Base-by-base conservation (phyloP, 768 basidiomycete genomes). In the Leccinum fibrillosum region DNA sequence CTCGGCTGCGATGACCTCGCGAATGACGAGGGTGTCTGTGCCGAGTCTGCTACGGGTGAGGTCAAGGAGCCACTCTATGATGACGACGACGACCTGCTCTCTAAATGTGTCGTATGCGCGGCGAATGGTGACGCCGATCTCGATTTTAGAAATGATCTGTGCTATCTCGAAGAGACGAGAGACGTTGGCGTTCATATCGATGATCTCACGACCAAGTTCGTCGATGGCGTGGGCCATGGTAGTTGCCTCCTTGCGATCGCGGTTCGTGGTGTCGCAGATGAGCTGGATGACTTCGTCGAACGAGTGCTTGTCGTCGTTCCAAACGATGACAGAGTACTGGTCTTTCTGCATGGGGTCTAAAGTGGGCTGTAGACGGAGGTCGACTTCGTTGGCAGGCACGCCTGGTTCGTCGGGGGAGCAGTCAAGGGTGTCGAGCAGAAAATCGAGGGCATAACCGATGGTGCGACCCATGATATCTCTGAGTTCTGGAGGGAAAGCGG, bases 221-320 rank as follows among this genome's bases (percentile, higher is more conserved):
- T 96, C 93, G 53, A 94, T 81, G 39, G 79, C 74, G 49, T 82
- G 78, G 0, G 82, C 83, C 39, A 86, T 72, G 1, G 76, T 79
- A 0, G 74, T 65, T 0, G 90, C 89, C 28, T 88, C 85, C 39
- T 84, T 84, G 21, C 75, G 72, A 9, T 83, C 73, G 21, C 81
- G 79, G 17, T 71, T 74, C 1, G 78, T 80, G 15, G 74, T 72
- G 48, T 89, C 89, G 57, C 80, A 78, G 6, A 92, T 74, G 44
- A 93, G 80, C 59, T 84, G 82, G 61, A 88, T 88, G 54, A 97
- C 86, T 67, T 98, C 94, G 52, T 89, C 86, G 65, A 88, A 90
- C 0, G 92, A 94, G 72, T 98, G 97, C 65, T 95, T 96, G 72
- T 99, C 97, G 72, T 97, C 95, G 75, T 95, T 94, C 94, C 94